Conservation (phyloP, 1,284 basidiomycete species). For the Moesziomyces parantarcticus region DNA sequence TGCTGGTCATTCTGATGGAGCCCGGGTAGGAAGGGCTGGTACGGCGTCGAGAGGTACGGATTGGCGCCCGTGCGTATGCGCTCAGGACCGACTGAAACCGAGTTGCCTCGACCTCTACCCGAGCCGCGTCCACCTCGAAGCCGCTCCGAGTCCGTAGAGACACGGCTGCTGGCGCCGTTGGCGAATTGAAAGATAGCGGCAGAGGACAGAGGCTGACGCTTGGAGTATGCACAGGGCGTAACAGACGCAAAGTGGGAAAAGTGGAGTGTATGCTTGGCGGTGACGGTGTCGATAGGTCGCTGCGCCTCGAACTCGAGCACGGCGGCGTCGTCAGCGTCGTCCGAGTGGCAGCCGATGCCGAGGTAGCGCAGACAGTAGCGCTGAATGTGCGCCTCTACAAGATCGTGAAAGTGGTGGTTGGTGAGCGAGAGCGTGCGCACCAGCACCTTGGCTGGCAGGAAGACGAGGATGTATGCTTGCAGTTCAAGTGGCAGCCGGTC, state of each 20-base stretch:
- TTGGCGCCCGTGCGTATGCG: constrained; percentile 2
- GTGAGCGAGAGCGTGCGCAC: constrained; percentile 40
- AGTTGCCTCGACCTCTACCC: constrained; percentile 18
- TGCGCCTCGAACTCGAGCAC: constrained; percentile 56
- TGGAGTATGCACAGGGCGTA: constrained; percentile 4
- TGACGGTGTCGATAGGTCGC: constrained; percentile 58
- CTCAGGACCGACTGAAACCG: constrained; percentile 23
- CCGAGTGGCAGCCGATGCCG: constrained; percentile 19
- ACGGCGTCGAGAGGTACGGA: constrained; percentile 20
- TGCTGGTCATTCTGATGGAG: constrained; percentile 28
- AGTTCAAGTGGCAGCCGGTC: constrained; percentile 39
- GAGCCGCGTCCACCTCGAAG: constrained; percentile 8
- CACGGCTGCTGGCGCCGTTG: constrained; percentile 17
- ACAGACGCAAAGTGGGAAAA: constrained; percentile 51
- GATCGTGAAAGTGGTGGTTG: constrained; percentile 43
- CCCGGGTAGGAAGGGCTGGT: constrained; percentile 32
- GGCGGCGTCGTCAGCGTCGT: constrained; percentile 11
- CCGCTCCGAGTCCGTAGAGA: constrained; percentile 21
- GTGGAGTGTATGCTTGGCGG: constrained; percentile 51
- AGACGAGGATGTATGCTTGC: constrained; percentile 51
- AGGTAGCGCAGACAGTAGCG: constrained; percentile 40
- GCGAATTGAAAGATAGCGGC: constrained; percentile 36
- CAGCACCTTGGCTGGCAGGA: constrained; percentile 36
- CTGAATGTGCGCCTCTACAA: constrained; percentile 48
- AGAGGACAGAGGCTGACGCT: constrained; percentile 9